phyloP scores from a whole-genome alignment of 2,329 filamentous ascomycete species.

The Calcarisporium arbuscula region DNA sequence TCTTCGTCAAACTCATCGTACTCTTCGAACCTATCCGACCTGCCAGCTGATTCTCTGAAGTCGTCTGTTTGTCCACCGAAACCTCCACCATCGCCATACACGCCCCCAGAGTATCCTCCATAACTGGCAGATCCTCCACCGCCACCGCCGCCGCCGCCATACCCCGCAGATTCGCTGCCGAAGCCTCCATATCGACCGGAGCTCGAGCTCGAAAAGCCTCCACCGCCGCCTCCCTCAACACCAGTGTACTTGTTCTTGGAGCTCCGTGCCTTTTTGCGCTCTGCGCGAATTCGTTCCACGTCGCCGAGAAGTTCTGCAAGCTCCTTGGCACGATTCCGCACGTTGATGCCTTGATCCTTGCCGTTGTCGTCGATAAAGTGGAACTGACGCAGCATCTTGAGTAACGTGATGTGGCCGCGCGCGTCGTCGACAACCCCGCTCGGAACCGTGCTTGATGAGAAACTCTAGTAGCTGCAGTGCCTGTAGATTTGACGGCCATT shows the following conservation, averaged over 20 bases:
- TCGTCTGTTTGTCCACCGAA: constrained; percentile 75
- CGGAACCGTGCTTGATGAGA: constrained; percentile 95
- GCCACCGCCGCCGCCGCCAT: constrained; percentile 45
- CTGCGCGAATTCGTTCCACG: constrained; percentile 75
- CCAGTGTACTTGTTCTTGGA: constrained; percentile 95
- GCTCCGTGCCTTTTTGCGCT: constrained; percentile 82
- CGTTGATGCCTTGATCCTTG: constrained; percentile 97
- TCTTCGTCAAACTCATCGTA: constrained; percentile 95
- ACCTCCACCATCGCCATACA: constrained; percentile 94
- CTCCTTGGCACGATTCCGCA: constrained; percentile 94
- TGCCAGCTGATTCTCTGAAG: constrained; percentile 56
- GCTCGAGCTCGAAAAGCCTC: constrained; percentile 44
- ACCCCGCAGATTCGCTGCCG: constrained; percentile 75
- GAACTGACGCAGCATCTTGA: constrained; percentile 98
- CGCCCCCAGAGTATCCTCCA: constrained; percentile 60
- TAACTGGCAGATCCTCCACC: constrained; percentile 31
- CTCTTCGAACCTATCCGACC: constrained; percentile 81
- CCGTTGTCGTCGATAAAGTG: constrained; percentile 95
- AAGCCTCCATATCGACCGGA: constrained; percentile 77
- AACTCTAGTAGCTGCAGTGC: constrained; percentile 94
- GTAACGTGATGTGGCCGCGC: constrained; percentile 83
- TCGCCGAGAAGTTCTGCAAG: constrained; percentile 88
- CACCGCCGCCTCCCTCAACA: constrained; percentile 73
- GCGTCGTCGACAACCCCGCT: constrained; percentile 97
- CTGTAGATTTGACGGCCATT: constrained; percentile 99